Evolutionary conservation across 805 yeast species (phyloP).

Genomic region (Saturnispora mendoncae): DNA sequence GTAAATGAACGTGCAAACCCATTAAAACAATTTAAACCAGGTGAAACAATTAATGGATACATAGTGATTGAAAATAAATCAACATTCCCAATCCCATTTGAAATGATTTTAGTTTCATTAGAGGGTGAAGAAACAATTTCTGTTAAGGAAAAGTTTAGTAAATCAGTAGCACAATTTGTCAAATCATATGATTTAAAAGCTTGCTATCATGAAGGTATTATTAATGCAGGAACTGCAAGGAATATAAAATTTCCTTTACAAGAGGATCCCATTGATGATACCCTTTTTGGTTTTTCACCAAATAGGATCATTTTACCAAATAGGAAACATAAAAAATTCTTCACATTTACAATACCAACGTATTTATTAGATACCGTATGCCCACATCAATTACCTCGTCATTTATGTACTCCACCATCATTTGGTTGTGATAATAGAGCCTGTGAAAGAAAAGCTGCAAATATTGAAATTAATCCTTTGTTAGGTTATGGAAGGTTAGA

Average conservation of each 20-base stretch:
- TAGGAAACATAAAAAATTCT: conserved; percentile 43
- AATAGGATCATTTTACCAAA: conserved; percentile 39
- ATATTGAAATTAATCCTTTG: conserved; percentile 27
- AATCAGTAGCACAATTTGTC: conserved; percentile 29
- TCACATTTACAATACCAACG: conserved; percentile 48
- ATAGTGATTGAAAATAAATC: conserved; percentile 36
- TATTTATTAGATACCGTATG: conserved; percentile 45
- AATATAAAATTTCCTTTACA: neutral
- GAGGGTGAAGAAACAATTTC: conserved; percentile 38
- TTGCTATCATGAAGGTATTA: conserved; percentile 36
- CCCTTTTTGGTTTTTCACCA: conserved; percentile 34
- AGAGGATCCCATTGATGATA: conserved; percentile 20
- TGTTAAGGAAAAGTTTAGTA: conserved; percentile 3
- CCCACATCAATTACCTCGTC: conserved; percentile 31
- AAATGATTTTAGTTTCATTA: conserved; percentile 50
- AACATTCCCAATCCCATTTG: conserved; percentile 40
- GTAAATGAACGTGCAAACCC: conserved; percentile 25
- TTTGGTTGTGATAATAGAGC: conserved; percentile 29
- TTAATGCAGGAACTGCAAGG: conserved; percentile 12
- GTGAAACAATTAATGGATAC: conserved; percentile 59
- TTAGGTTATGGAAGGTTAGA: conserved; percentile 50
- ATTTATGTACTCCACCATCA: conserved; percentile 33
- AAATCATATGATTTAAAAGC: conserved; percentile 46
- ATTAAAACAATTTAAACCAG: conserved; percentile 51
- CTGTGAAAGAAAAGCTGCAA: conserved; percentile 18